phyloP scores from a whole-genome alignment of 2,329 filamentous ascomycete species.

The Xylaria sp. region DNA sequence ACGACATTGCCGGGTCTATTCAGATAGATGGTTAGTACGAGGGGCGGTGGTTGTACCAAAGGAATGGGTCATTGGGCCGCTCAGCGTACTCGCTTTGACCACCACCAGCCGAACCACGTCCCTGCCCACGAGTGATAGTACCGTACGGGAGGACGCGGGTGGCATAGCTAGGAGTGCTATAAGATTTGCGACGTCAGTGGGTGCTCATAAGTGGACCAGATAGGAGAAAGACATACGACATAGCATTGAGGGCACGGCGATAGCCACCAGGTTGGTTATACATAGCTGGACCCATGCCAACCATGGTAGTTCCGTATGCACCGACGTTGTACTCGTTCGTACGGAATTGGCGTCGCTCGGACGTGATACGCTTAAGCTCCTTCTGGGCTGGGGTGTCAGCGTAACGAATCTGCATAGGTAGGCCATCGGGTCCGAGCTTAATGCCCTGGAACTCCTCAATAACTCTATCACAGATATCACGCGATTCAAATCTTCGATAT shows the following conservation, averaged over 20 bases:
- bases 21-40: constrained; percentile 49
- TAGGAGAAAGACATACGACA: constrained; percentile 36
- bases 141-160: constrained; percentile 29
- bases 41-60: constrained; percentile 15
- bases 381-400: constrained; percentile 98
- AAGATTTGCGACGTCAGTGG: constrained; percentile 28
- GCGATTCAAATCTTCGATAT: constrained; percentile 80
- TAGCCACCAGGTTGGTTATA: constrained; percentile 53
- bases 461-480: constrained; percentile 89
- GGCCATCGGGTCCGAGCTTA: constrained; percentile 77
- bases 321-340: constrained; percentile 92
- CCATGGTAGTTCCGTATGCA: constrained; percentile 71
- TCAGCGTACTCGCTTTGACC: constrained; percentile 41
- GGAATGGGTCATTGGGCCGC: constrained; percentile 8
- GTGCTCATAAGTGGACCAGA: not conserved
- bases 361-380: constrained; percentile 93
- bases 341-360: constrained; percentile 93
- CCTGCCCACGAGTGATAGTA: constrained; percentile 36
- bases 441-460: constrained; percentile 87
- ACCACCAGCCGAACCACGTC: constrained; percentile 32
- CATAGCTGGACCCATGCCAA: constrained; percentile 64
- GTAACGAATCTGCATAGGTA: constrained; percentile 93
- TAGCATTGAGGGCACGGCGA: constrained; percentile 48
- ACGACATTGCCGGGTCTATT: constrained; percentile 55
- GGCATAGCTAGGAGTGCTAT: constrained; percentile 29